Evolutionary conservation across 345 rosid genomes (phyloP).

Genomic region (Toxicodendron radicans): DNA sequence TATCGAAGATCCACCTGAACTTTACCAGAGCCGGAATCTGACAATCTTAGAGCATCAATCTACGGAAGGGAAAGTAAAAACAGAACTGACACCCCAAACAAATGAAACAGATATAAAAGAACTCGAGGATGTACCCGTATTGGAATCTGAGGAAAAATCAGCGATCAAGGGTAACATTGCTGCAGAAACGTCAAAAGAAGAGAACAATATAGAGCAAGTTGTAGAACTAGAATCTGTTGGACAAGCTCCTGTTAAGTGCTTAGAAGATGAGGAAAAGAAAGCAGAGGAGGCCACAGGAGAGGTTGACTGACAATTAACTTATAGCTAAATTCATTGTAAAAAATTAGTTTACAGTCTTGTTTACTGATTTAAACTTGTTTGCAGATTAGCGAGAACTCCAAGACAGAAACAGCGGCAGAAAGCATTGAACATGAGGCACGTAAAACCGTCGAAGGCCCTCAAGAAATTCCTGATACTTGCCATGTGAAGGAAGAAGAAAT

Average conservation of each 20-base stretch:
- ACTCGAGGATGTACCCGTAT: constrained; percentile 1
- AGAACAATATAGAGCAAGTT: constrained; percentile 15
- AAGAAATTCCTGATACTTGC: background rate
- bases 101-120: constrained; percentile 12
- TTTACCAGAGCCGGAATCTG: constrained; percentile 5
- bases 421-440: constrained; percentile 9
- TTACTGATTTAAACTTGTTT: background rate
- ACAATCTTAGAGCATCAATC: constrained; percentile 8
- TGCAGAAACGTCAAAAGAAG: constrained; percentile 14
- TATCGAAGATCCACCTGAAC: constrained; percentile 16
- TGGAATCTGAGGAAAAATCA: constrained; percentile 11
- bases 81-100: constrained; percentile 15
- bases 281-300: constrained; percentile 13
- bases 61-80: background rate
- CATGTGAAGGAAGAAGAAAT: constrained; percentile 15
- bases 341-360: background rate
- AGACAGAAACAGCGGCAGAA: constrained; percentile 7
- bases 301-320: constrained; percentile 11
- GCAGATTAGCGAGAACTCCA: constrained; percentile 20
- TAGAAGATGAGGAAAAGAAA: constrained; percentile 10
- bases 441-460: constrained; percentile 14
- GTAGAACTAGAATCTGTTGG: background rate
- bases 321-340: background rate
- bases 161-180: background rate
- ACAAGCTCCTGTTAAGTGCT: constrained; percentile 6